Evolutionary conservation across 305 asterid genomes (phyloP), one percentile per base, ranked within the genome.

Genomic region (Fraxinus angustifolia): DNA sequence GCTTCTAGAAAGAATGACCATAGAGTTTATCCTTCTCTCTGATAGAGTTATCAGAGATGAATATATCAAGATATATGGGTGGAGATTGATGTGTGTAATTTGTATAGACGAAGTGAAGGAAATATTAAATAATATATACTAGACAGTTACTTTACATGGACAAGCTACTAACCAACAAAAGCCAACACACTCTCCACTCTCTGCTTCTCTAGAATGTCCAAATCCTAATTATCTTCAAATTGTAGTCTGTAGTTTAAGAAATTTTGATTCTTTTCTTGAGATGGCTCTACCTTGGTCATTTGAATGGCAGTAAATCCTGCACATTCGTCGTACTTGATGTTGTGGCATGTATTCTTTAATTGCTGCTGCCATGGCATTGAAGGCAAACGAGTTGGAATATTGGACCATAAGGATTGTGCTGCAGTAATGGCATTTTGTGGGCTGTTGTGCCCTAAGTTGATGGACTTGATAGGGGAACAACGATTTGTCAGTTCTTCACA

Each of bases 341-440:
- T 75, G 21, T 35, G 83, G 73, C 78, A 67, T 34, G 80, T 72
- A 40, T 56, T 77, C 80, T 72, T 87, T 33, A 48, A 58, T 17
- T 11, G 79, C 60, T 73, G 78, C 48, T 36, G 11, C 53, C 45
- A 10, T 76, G 62, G 82, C 80, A 87, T 19, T 50, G 85, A 71
- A 23, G 94, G 90, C 75, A 89, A 78, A 74, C 85, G 92, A 78
- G 94, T 92, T 0, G 97, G 95, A 79, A 92, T 83, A 60, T 26
- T 65, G 34, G 97, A 81, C 91, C 89, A 91, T 79, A 90, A 17
- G 36, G 91, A 87, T 21, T 84, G 78, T 78, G 84, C 79, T 80
- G 84, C 90, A 68, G 80, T 56, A 56, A 50, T 58, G 84, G 85
- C 87, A 67, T 77, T 79, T 48, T 93, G 91, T 19, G 91, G 90